These are phyloP conservation scores for Diutina sp. DNA, from an alignment of 1,139 yeast species.

Conservation along the genomic window DNA sequence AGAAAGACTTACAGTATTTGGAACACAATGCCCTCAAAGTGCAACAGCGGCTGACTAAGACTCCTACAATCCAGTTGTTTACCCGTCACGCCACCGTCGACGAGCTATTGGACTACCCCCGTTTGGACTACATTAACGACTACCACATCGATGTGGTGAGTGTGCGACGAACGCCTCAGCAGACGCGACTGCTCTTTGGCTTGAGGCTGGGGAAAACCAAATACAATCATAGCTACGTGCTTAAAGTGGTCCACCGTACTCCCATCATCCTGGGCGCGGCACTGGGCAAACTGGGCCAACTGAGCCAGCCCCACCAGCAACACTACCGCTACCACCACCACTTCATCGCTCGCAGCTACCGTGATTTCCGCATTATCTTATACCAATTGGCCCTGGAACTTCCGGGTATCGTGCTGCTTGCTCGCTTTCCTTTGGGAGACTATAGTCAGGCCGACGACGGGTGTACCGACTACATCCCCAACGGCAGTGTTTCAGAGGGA, in stretches of 20 bases:
- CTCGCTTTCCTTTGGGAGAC: not conserved
- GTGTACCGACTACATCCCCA: not conserved
- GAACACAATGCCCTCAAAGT: conserved; percentile 25
- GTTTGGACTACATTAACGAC: not conserved
- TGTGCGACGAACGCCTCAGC: not conserved
- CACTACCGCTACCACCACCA: not conserved
- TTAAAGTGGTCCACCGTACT: not conserved
- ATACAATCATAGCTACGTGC: not conserved
- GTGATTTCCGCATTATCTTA: not conserved
- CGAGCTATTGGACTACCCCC: not conserved
- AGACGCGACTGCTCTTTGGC: not conserved
- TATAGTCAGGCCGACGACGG: not conserved
- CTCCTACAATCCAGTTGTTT: not conserved
- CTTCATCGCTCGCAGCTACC: not conserved
- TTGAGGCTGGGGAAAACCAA: not conserved
- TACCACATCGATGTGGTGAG: not conserved
- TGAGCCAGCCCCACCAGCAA: not conserved
- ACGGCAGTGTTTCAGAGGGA: not conserved
- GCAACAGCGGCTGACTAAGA: conserved; percentile 27
- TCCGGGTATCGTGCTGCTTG: not conserved
- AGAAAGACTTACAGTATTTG: conserved; percentile 42
- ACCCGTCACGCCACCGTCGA: not conserved
- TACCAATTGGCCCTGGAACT: not conserved
- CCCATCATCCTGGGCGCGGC: not conserved
- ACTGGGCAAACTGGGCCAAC: not conserved